These are phyloP conservation scores for Elymus sibiricus DNA, from an alignment of 176 grass and related monocot species.

Conservation along the genomic window DNA sequence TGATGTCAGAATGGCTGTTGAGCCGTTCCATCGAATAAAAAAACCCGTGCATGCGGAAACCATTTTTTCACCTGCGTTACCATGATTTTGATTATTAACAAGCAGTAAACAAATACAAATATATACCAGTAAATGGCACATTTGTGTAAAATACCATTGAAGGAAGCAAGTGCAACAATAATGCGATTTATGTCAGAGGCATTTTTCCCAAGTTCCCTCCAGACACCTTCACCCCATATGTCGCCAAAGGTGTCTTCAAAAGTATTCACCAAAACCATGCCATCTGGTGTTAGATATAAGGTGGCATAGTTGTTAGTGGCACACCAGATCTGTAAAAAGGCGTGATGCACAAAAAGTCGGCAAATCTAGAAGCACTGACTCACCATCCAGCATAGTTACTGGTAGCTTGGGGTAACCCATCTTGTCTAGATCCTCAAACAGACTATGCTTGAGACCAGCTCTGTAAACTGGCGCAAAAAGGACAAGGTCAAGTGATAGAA, in stretches of 20 bases:
- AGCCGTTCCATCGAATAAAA: neutral
- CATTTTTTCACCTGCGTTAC: neutral
- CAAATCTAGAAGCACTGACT: neutral
- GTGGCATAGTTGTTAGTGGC: neutral
- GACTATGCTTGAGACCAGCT: neutral
- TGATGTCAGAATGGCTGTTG: neutral
- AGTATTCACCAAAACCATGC: constrained; percentile 7
- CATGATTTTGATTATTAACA: neutral
- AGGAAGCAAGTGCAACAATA: constrained; percentile 15
- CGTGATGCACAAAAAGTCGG: neutral
- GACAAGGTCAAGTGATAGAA: neutral
- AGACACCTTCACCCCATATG: neutral
- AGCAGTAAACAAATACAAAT: neutral
- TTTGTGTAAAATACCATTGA: neutral
- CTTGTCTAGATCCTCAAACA: neutral
- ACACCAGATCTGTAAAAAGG: neutral
- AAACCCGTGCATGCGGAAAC: neutral
- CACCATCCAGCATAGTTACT: neutral
- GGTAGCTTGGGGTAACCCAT: neutral
- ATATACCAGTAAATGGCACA: neutral
- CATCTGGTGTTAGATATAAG: neutral
- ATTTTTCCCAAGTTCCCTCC: neutral
- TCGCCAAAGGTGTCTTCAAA: constrained; percentile 14
- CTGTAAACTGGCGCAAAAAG: neutral
- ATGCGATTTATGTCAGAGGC: neutral